Evolutionary conservation across 495 filamentous ascomycete species (phyloP), one percentile per base, ranked within the genome.

Genomic region (Astrocystis sublimbata): DNA sequence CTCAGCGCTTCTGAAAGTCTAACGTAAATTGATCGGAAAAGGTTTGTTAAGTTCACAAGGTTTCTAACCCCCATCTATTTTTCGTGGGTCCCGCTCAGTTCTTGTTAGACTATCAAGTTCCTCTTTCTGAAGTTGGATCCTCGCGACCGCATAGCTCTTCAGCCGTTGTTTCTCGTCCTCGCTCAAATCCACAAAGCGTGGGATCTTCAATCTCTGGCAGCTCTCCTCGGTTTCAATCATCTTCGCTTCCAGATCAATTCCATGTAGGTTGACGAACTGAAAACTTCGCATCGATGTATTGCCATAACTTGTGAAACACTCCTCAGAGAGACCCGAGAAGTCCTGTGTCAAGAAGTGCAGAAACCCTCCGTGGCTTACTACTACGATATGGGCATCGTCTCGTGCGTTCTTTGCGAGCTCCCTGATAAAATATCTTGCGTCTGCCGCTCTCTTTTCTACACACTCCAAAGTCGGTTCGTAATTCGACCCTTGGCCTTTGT

Each of bases 261-360:
- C 72, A 15, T 77, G 43, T 4, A 75, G 67, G 19, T 83, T 71
- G 2, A 71, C 72, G 76, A 92, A 92, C 8, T 63, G 67, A 73
- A 86, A 93, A 8, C 82, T 83, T 31, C 90, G 84, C 67, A 78
- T 86, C 74, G 92, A 88, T 3, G 83, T 85, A 73, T 92, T 92
- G 1, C 6, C 12, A 59, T 66, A 70, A 4, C 13, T 33, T 12
- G 65, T 41, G 24, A 62, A 63, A 0, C 36, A 33, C 3, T 7
- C 7, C 17, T 40, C 69, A 46, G 75, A 77, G 62, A 76, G 69
- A 26, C 83, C 86, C 36, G 78, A 75, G 87, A 89, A 92, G 62
- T 93, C 89, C 52, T 90, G 83, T 4, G 89, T 92, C 42, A 94
- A 79, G 70, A 86, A 92, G 70, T 93, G 69, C 45, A 61, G 59